Evolutionary conservation across 257 asterid genomes (phyloP), one percentile per base, ranked within the genome.

Genomic region (Gentiana dahurica): DNA sequence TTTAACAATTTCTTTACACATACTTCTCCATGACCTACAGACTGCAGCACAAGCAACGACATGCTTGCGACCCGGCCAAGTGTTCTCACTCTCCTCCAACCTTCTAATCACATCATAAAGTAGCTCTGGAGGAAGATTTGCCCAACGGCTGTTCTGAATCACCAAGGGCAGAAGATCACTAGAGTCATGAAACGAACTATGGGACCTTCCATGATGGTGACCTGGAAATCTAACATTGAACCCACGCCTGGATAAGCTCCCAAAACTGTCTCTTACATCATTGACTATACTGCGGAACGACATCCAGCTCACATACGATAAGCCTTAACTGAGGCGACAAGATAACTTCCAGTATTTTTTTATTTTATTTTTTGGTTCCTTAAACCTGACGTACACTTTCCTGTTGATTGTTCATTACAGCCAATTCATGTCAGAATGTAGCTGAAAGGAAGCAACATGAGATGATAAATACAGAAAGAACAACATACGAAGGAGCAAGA

Each of bases 31-130:
- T n/a, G 97, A 78, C 57, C 86, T 74, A 76, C 97, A 89, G 64
- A 89, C 97, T 11, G 87, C 86, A 57, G 94, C 88, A 43, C 94
- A 89, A 1, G 97, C 87, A 51, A 89, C 97, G 3, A 89, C 95
- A 43, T 89, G 73, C 70, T 80, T 86, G 11, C 97, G 85, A 46
- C 92, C 75, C 2, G 97, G 97, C 97, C 97, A 89, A 1, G 94
- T 70, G 74, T 79, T 76, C 77, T 89, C 97, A 39, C 94, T 86
- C 87, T 86, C 97, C 70, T 89, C 97, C 79, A 89, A 66, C 79
- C 97, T 75, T 61, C 73, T 78, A 60, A 89, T 82, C 36, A 86
- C 94, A 65, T 89, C 97, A 35, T 62, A 79, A 34, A 89, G 94
- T 46, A 89, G 80, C 75, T 89, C 97, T 0, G 95, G 94, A 6